Evolutionary conservation across 2,329 filamentous ascomycete genomes (phyloP), one percentile per base, ranked within the genome.

Genomic region (Calonectria pseudoreteaudii): DNA sequence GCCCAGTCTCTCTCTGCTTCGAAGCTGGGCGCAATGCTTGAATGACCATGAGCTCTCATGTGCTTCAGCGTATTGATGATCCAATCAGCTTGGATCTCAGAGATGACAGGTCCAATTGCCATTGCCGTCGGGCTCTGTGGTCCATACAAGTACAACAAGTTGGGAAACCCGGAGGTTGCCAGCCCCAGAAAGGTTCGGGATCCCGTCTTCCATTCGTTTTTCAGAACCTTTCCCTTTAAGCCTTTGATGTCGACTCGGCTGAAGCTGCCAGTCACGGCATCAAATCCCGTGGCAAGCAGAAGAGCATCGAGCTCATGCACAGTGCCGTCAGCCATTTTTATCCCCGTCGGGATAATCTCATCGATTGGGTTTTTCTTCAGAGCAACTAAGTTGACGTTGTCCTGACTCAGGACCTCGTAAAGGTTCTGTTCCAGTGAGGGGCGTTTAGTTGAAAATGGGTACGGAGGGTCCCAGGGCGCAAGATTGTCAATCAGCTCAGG

Each of bases 61-160:
- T 75, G 2, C 50, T 70, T n/a, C 20, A 65, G 18, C 1, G 49
- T 73, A n/a, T 52, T 44, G 44, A 66, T 66, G 4, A 73, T 66
- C 62, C 71, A 71, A 18, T 73, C 62, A 18, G 50, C 50, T 26
- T 73, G 71, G 18, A 73, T 49, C 52, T 72, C 70, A 23, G 70
- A 72, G 14, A 72, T 68, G 36, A 72, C 53, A 26, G 70, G 71
- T 1, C 71, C 71, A 31, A 73, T 64, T 1, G 71, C 44, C 34
- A 26, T 60, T 8, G 71, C 71, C 11, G 71, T 23, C 6, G 71
- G 71, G 10, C 71, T 73, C 31, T 67, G 44, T 5, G 31, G 56
- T 13, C 31, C 56, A 8, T 60, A 60, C 31, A 60, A 5, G 18
- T 36, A 60, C 7, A 60, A 6, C 56, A 60, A 16, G 56, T 60